Evolutionary conservation across 2,329 filamentous ascomycete genomes (phyloP).

Genomic region (Trichophyton benhamiae): DNA sequence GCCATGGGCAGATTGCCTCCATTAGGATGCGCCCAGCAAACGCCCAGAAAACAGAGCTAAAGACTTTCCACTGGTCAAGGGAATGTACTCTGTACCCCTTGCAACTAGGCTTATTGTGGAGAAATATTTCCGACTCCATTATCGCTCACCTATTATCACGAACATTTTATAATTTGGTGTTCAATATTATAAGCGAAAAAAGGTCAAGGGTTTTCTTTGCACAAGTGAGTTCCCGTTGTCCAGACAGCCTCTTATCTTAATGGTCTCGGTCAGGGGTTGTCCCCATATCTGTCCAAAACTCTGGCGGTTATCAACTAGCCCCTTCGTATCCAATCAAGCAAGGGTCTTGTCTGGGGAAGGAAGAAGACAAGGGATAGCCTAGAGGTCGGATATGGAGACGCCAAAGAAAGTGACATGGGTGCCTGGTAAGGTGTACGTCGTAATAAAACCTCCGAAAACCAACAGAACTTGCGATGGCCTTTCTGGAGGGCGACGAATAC

Average conservation of each 20-base stretch:
- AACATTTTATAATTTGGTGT: too few relatives aligned
- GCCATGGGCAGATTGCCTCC: not conserved
- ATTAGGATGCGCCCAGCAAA: not conserved
- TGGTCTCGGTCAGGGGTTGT: not conserved
- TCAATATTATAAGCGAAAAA: not conserved
- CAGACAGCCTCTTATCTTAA: not conserved
- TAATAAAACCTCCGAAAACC: not conserved
- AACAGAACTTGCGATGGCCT: not conserved
- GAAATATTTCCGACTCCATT: not conserved
- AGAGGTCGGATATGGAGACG: not conserved
- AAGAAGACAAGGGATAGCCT: not conserved
- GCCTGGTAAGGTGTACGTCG: not conserved
- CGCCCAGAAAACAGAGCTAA: not conserved
- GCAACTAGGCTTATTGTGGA: not conserved
- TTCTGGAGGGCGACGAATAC: not conserved
- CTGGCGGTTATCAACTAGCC: constrained; percentile 1
- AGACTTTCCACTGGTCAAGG: not conserved
- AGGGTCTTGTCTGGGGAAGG: not conserved
- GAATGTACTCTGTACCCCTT: not conserved
- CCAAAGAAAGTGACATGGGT: constrained; percentile 3
- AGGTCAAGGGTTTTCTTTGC: not conserved
- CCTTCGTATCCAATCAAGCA: not conserved
- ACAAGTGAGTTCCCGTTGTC: not conserved
- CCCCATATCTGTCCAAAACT: not conserved
- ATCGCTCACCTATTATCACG: not conserved